Evolutionary conservation across 2,329 filamentous ascomycete species (phyloP), one percentile per base, ranked within the genome.

Genomic region (Xylariaceae sp.): DNA sequence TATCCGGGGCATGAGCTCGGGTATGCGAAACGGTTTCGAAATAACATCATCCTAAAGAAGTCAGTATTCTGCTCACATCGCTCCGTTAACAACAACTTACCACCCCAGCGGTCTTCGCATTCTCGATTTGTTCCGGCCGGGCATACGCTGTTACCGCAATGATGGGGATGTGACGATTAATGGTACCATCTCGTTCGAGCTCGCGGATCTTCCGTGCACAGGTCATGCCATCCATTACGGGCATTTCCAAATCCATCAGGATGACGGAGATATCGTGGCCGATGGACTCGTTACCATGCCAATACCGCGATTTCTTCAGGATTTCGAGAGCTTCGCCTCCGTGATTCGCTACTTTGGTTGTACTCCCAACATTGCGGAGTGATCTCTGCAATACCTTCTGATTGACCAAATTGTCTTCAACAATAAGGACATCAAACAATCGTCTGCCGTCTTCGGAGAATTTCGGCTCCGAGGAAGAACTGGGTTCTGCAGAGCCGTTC

Each of bases 141-240:
- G 88, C 89, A 72, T 92, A 92, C 1, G 89, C 89, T 44, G 89
- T 92, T n/a, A 89, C 88, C n/a, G 87, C 88, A 66, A 91, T 89
- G 66, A 90, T 89, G 2, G 88, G 87, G n/a, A 90, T 83, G 68
- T 90, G 88, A 53, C 78, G 76, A 15, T 80, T 77, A 52, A 89
- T 81, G 37, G 79, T 82, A 17, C 84, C 84, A 56, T 83, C 78
- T 53, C 74, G 75, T 70, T 92, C 88, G 15, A 89, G 76, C 61
- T 87, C 81, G 15, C 89, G 81, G 56, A 93, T 91, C 61, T 78
- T 82, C 48, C 81, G 79, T 10, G 88, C 86, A 63, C 88, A 90
- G 1, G 87, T 88, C 72, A 89, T 83, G 42, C 89, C 89, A 67
- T 92, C 88, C 89, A 92, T 92, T 49, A 91, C 81, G 1, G 89